These are phyloP conservation scores for Trifolium repens DNA, from an alignment of 306 rosid genomes.

Conservation along the genomic window DNA sequence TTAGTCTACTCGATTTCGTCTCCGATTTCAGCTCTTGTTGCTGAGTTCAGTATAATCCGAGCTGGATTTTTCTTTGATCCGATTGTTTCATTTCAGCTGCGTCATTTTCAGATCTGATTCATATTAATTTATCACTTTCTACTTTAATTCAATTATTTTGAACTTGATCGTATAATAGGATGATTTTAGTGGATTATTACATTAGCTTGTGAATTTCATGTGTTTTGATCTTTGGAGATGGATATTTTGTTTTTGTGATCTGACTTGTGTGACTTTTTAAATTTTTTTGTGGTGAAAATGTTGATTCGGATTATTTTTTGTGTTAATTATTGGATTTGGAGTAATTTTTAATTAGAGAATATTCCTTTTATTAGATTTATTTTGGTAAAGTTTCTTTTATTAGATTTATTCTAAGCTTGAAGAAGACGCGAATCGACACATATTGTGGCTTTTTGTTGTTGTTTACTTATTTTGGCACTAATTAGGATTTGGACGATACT, in stretches of 20 bases:
- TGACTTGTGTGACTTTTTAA: neutral
- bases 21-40: neutral
- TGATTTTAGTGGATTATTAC: neutral
- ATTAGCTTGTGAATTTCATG: neutral
- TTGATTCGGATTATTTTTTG: neutral
- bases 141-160: neutral
- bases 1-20: neutral
- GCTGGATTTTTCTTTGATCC: constrained; percentile 37
- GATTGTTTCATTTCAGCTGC: constrained; percentile 4
- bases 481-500: constrained; percentile 29
- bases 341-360: neutral
- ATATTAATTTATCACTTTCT: no score
- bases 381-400: constrained; percentile 20
- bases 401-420: constrained; percentile 26
- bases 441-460: constrained; percentile 17
- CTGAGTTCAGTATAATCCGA: constrained; percentile 3
- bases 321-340: neutral
- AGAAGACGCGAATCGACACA: constrained; percentile 11
- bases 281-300: neutral
- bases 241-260: neutral
- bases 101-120: constrained; percentile 35
- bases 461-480: constrained; percentile 25
- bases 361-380: constrained; percentile 17
- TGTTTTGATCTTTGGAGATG: constrained; percentile 25
- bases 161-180: neutral